Base-by-base conservation (phyloP, 202 grass and related monocot species). In the Setaria italica region DNA sequence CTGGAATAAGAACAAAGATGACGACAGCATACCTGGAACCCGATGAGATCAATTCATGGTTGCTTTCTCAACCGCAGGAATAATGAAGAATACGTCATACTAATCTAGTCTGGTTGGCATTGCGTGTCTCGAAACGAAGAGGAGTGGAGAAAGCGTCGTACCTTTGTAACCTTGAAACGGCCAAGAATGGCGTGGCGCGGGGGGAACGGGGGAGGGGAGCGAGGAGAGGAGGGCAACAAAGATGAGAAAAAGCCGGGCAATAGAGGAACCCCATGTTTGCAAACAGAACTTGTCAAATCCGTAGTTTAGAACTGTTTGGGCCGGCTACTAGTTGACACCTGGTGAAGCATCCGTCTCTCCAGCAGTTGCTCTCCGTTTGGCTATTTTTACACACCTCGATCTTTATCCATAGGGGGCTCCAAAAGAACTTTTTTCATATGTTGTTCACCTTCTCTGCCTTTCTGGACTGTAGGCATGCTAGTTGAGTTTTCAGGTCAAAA, bases 221-320 rank as follows among this genome's bases (percentile, higher is more conserved):
- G 0, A 32, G 12, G 41, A 13, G 54, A 15, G 35, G 39, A 5
- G n/a, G 16, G 89, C 34, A 34, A 19, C 58, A 10, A 10, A 67
- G 78, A 79, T 62, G 86, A 91, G 90, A 91, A 80, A 88, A 91
- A 62, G 19, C 50, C 82, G 90, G 89, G 65, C 67, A 82, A 85
- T 54, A 78, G 78, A 81, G 72, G 89, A 81, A 72, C 82, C 86
- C 66, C 89, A 85, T 88, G 85, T 88, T 78, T 46, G 7, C 37
- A 49, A 20, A 45, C 19, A 68, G 82, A 91, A 79, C 64, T n/a
- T 85, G 86, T 91, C 89, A 91, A 85, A 81, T 67, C 25, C 25
- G 25, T 25, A 35, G 37, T 62, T 82, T 56, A 7, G 62, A 71
- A 11, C 20, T 41, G 35, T 48, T 48, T 7, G 42, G 9, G 65